A percentile compares a stretch with the other conserved stretches of the same genome.
Conservation (phyloP, 1,139 yeast species). For the Candida sp. region DNA sequence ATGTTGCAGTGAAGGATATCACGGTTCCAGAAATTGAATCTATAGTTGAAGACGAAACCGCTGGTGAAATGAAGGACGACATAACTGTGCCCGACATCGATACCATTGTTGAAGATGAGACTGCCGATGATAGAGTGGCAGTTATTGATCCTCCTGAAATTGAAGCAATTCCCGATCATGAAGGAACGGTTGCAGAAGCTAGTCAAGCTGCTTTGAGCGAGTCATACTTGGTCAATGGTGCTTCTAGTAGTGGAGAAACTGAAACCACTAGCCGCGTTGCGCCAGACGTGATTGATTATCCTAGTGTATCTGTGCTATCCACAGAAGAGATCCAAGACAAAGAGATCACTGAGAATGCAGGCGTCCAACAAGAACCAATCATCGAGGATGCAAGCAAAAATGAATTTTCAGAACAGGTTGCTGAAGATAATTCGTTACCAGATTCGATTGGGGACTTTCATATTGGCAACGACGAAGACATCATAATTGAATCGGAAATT, state of each 20-base stretch:
- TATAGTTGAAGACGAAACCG: no score
- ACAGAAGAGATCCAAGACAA: no score
- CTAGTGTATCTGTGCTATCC: neutral
- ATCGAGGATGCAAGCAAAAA: neutral
- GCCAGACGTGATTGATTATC: neutral
- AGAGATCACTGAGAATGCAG: no score
- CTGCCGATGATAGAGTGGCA: constrained; percentile 27
- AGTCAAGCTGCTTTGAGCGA: no score
- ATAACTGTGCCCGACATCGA: constrained; percentile 6
- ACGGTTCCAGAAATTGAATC: constrained; percentile 6
- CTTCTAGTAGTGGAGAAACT: no score
- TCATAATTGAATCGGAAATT: constrained; percentile 2
- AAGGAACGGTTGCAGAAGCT: no score
- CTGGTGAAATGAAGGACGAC: no score
- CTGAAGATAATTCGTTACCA: neutral
- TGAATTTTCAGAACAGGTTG: neutral
- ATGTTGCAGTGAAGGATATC: constrained; percentile 9
- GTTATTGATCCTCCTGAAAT: neutral
- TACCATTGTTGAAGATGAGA: constrained; percentile 35
- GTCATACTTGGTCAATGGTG: no score
- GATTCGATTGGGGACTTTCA: neutral
- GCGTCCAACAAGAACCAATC: no score
- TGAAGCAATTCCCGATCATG: neutral
- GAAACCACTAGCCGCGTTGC: neutral
- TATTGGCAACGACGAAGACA: constrained; percentile 13